Conservation (phyloP, 108 stramenopile genomes). For the Chaetoceros tenuissimus region DNA sequence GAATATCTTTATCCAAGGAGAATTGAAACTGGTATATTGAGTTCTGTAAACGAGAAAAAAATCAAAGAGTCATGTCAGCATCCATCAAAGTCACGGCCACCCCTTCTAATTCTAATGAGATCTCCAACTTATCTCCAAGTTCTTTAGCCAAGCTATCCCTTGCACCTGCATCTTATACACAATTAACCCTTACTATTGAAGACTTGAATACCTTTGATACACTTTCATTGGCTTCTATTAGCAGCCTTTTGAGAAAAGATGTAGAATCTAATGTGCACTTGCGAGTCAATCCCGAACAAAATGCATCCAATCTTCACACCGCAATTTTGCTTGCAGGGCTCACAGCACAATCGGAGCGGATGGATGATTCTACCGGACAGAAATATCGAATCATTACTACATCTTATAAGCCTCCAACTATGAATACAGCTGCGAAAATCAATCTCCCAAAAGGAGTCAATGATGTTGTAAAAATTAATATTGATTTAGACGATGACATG, state of each 20-base stretch:
- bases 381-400: background rate
- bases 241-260: background rate
- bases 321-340: background rate
- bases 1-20: too few relatives aligned
- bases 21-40: too few relatives aligned
- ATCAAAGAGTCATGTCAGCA: too few relatives aligned
- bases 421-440: background rate
- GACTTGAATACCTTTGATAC: background rate
- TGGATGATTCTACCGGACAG: background rate
- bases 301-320: background rate
- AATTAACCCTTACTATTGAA: background rate
- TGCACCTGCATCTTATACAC: background rate
- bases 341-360: background rate
- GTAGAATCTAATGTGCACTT: too few relatives aligned
- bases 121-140: too few relatives aligned
- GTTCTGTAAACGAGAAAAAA: too few relatives aligned
- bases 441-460: background rate
- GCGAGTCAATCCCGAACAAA: too few relatives aligned
- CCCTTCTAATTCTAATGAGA: too few relatives aligned
- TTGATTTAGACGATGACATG: constrained; percentile 45
- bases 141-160: too few relatives aligned
- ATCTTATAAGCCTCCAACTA: background rate
- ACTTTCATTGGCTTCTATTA: background rate
- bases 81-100: too few relatives aligned
- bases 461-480: background rate